Evolutionary conservation across 2,329 filamentous ascomycete genomes (phyloP).

Genomic region (Apiospora saccharicola): DNA sequence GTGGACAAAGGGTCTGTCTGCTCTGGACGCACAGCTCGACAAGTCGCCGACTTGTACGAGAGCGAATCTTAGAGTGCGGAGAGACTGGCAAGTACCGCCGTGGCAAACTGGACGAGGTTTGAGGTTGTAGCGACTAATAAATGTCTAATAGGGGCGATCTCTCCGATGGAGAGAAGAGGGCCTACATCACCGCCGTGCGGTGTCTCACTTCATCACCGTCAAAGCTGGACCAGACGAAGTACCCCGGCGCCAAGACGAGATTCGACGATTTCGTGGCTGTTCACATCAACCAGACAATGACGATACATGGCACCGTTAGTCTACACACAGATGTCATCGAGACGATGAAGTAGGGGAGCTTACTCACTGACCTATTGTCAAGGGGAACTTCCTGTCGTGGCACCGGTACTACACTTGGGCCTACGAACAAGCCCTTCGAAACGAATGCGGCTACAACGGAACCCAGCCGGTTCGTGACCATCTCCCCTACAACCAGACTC

Average conservation of each 20-base stretch:
- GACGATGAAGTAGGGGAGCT: not conserved
- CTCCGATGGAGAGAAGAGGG: constrained; percentile 10
- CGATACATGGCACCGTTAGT: constrained; percentile 42
- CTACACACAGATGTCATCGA: not conserved
- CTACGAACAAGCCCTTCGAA: constrained; percentile 41
- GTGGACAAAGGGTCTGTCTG: constrained; percentile 34
- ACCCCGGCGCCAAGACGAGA: constrained; percentile 37
- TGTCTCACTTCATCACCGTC: constrained; percentile 36
- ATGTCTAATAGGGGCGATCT: constrained; percentile 23
- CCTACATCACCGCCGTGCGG: constrained; percentile 36
- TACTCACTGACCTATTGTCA: not conserved
- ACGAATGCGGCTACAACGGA: constrained; percentile 43
- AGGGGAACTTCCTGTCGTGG: constrained; percentile 40
- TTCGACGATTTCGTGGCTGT: constrained; percentile 44
- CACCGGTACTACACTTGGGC: constrained; percentile 44
- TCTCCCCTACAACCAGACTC: not conserved
- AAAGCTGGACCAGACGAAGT: constrained; percentile 37
- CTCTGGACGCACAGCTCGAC: constrained; percentile 35
- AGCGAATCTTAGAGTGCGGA: constrained; percentile 35
- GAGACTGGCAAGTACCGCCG: constrained; percentile 33
- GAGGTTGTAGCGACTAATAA: not conserved
- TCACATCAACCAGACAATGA: constrained; percentile 41
- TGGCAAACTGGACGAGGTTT: too few relatives aligned
- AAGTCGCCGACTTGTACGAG: constrained; percentile 35
- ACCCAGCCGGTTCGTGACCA: constrained; percentile 26